These are phyloP conservation scores for Spongispora temasekensis DNA, from an alignment of 1,284 basidiomycete genomes.

Conservation along the genomic window DNA sequence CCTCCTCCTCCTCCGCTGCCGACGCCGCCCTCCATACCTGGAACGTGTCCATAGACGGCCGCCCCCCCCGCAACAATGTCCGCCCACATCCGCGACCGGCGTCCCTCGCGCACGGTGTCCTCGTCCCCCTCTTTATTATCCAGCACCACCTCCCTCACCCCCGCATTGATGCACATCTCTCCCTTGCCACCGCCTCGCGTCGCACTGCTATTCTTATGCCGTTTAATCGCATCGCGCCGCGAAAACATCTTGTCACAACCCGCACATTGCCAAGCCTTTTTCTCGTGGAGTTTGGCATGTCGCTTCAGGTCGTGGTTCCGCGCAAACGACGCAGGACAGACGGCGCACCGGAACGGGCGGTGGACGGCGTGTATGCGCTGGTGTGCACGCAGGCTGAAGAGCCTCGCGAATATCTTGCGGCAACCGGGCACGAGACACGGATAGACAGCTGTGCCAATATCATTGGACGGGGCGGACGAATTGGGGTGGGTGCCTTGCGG, in stretches of 20 bases:
- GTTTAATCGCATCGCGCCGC: slow-evolving; percentile 71
- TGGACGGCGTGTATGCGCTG: slow-evolving; percentile 62
- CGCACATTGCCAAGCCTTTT: slow-evolving; percentile 66
- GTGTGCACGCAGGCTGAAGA: slow-evolving; percentile 68
- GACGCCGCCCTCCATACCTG: too few species aligned
- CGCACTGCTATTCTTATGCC: slow-evolving; percentile 62
- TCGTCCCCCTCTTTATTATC: slow-evolving; percentile 53
- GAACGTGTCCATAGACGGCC: slow-evolving; percentile 26
- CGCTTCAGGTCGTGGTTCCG: slow-evolving; percentile 77
- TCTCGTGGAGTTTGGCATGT: slow-evolving; percentile 66
- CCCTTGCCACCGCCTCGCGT: slow-evolving; percentile 48
- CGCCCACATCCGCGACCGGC: slow-evolving; percentile 62
- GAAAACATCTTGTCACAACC: slow-evolving; percentile 75
- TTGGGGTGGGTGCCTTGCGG: slow-evolving; percentile 28
- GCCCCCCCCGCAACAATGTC: slow-evolving; percentile 48
- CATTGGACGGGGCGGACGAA: slow-evolving; percentile 37
- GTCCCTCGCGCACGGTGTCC: slow-evolving; percentile 52
- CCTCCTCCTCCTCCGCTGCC: slow-evolving; percentile 9
- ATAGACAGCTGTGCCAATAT: slow-evolving; percentile 73
- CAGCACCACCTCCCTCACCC: slow-evolving; percentile 60
- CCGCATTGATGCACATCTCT: slow-evolving; percentile 53
- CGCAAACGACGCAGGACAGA: slow-evolving; percentile 71
- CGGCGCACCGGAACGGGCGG: slow-evolving; percentile 60
- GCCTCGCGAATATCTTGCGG: slow-evolving; percentile 62
- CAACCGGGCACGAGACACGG: slow-evolving; percentile 66